Evolutionary conservation across 2,329 filamentous ascomycete genomes (phyloP).

Genomic region (Colletotrichum spinosum): DNA sequence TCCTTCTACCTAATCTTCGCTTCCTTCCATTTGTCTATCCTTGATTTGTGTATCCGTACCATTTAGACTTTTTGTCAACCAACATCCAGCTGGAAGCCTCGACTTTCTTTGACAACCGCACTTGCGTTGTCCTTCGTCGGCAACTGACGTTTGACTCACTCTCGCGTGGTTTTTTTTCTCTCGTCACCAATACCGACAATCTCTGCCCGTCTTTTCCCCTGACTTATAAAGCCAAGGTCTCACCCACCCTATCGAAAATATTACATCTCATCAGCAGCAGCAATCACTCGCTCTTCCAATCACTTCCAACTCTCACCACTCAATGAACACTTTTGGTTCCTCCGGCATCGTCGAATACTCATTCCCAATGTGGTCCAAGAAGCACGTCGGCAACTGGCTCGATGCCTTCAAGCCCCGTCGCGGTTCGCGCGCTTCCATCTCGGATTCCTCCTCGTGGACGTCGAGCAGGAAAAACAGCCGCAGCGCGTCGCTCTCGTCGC

Average conservation of each 20-base stretch:
- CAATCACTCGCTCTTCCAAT: slow-evolving; percentile 5
- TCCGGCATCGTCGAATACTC: slow-evolving; percentile 15
- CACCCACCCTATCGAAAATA: slow-evolving; percentile 4
- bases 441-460: slow-evolving; percentile 10
- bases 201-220: slow-evolving; percentile 3
- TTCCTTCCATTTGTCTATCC: neutral
- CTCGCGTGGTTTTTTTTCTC: slow-evolving; percentile 19
- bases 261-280: slow-evolving; percentile 8
- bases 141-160: slow-evolving; percentile 2
- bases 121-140: slow-evolving; percentile 8
- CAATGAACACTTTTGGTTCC: slow-evolving; percentile 13
- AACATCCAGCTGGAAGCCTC: neutral
- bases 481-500: slow-evolving; percentile 20
- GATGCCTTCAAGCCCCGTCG: slow-evolving; percentile 30
- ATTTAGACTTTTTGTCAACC: neutral
- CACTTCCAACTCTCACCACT: slow-evolving; percentile 7
- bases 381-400: slow-evolving; percentile 32
- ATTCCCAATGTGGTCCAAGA: slow-evolving; percentile 32
- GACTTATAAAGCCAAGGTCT: slow-evolving; percentile 29
- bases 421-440: slow-evolving; percentile 22
- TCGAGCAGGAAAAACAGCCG: slow-evolving; percentile 21
- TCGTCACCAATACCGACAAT: neutral
- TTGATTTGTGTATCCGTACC: neutral
- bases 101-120: slow-evolving; percentile 16
- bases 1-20: slow-evolving; percentile 2